A percentile compares a stretch with the other conserved stretches of the same genome.
Evolutionary conservation across 768 basidiomycete species (phyloP).

Genomic region (Leccinum ochraceum): DNA sequence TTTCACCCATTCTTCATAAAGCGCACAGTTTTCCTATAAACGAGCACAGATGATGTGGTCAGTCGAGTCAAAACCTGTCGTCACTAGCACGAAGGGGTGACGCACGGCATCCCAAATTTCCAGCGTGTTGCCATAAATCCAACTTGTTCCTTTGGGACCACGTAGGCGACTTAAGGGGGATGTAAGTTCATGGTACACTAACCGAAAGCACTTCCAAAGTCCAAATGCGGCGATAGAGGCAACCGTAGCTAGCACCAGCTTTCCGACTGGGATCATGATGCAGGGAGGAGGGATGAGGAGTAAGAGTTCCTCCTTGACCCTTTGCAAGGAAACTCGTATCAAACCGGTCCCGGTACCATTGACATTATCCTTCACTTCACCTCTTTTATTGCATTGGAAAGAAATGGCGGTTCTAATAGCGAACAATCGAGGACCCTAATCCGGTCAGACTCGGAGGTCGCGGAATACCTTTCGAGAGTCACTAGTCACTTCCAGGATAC

Average conservation of each 20-base stretch:
- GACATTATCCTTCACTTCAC: too few relatives aligned
- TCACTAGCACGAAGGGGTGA: too few relatives aligned
- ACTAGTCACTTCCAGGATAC: constrained; percentile 48
- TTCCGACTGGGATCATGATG: constrained; percentile 10
- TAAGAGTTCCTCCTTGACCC: too few relatives aligned
- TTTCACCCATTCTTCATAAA: constrained; percentile 21
- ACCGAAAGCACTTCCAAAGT: constrained; percentile 12
- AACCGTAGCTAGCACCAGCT: constrained; percentile 2
- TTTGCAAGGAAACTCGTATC: too few relatives aligned
- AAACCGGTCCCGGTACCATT: too few relatives aligned
- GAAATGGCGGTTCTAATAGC: too few relatives aligned
- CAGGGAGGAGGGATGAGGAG: too few relatives aligned
- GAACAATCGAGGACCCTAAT: too few relatives aligned
- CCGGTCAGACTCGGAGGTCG: constrained; percentile 63
- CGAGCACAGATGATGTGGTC: background rate
- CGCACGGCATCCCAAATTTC: constrained; percentile 45
- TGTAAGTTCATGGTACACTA: constrained; percentile 35
- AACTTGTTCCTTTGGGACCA: constrained; percentile 43
- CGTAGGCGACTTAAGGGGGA: constrained; percentile 50
- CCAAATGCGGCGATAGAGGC: background rate
- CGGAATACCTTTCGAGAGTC: constrained; percentile 85
- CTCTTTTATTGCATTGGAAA: too few relatives aligned
- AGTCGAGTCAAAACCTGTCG: background rate
- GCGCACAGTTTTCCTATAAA: constrained; percentile 4
- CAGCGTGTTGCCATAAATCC: constrained; percentile 50